A percentile compares a stretch with the other conserved stretches of the same genome.
Evolutionary conservation across 2,329 filamentous ascomycete species (phyloP).

Genomic region (Colletotrichum gloeosporioides): DNA sequence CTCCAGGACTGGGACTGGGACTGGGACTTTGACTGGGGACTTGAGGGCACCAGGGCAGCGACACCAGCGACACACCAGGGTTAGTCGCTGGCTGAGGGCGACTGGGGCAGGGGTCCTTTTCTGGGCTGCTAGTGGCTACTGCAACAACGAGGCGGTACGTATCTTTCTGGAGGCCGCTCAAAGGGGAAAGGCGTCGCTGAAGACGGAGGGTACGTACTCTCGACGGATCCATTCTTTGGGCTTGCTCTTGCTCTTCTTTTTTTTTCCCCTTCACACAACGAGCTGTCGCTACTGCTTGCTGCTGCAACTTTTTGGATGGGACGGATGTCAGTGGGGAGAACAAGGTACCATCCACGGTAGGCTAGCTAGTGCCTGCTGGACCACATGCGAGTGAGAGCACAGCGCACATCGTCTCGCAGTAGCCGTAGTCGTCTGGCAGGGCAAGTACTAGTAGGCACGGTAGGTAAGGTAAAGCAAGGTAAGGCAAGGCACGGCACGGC

Average conservation of each 20-base stretch:
- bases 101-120: constrained; percentile 17
- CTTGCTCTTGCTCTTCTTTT: neutral
- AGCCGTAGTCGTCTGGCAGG: neutral
- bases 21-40: neutral
- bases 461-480: neutral
- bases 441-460: neutral
- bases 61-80: neutral
- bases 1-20: neutral
- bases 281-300: neutral
- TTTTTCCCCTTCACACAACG: neutral
- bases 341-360: neutral
- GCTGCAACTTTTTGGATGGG: neutral
- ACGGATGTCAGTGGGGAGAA: neutral
- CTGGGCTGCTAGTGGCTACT: constrained; percentile 12
- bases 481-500: neutral
- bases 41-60: neutral
- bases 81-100: constrained; percentile 12
- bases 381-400: neutral
- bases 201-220: neutral
- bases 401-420: neutral
- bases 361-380: neutral
- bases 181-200: neutral
- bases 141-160: neutral
- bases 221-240: neutral
- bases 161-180: neutral